phyloP scores from a whole-genome alignment of 257 asterid species.

The Eustoma russellianum region DNA sequence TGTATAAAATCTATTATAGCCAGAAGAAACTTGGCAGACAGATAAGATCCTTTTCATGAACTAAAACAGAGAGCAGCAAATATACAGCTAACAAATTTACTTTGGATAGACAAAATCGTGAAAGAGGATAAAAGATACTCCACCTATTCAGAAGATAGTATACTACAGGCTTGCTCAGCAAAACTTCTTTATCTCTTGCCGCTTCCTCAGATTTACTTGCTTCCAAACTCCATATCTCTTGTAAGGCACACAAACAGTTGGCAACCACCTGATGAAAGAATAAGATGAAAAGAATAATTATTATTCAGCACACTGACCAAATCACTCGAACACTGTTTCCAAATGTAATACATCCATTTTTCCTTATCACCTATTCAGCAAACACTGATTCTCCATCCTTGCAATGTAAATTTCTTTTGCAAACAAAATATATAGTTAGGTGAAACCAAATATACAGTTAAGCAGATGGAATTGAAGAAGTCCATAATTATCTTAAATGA shows the following conservation, averaged over 20 bases:
- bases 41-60: not conserved
- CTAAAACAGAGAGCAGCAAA: not conserved
- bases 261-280: slow-evolving; percentile 67
- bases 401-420: not conserved
- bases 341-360: not conserved
- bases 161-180: slow-evolving; percentile 74
- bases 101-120: not conserved
- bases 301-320: no score
- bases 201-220: slow-evolving; percentile 89
- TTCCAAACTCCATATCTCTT: slow-evolving; percentile 95
- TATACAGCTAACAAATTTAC: not conserved
- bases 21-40: not conserved
- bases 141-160: slow-evolving; percentile 92
- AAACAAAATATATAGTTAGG: not conserved
- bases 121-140: no score
- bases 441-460: no score
- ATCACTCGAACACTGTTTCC: no score
- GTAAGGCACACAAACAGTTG: slow-evolving; percentile 77
- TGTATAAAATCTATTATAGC: no score
- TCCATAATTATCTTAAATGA: no score
- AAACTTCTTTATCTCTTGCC: slow-evolving; percentile 68
- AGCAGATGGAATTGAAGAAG: no score
- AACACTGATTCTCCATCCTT: not conserved
- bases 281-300: not conserved
- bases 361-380: not conserved